phyloP scores from a whole-genome alignment of 352 stramenopile genomes.

The Globisporangium iwayamae region DNA sequence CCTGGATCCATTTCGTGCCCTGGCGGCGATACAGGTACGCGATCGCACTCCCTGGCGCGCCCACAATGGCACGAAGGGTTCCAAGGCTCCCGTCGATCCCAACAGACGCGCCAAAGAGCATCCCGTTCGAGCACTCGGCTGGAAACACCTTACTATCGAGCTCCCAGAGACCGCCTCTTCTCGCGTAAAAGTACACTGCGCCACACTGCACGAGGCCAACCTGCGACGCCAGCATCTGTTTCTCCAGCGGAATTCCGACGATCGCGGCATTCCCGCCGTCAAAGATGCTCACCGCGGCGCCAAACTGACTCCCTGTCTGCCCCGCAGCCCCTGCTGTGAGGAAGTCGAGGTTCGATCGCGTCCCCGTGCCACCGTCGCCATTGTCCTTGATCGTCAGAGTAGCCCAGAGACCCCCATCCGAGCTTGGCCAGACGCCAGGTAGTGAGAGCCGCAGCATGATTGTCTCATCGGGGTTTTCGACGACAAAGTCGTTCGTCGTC shows the following conservation, averaged over 20 bases:
- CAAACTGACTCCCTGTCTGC: conserved; percentile 46
- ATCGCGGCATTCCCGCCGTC: conserved; percentile 62
- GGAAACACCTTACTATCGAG: conserved; percentile 50
- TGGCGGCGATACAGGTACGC: conserved; percentile 50
- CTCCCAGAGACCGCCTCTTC: conserved; percentile 65
- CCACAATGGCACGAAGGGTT: conserved; percentile 56
- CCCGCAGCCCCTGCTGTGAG: conserved; percentile 33
- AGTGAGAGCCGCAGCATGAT: conserved; percentile 89
- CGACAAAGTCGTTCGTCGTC: conserved; percentile 88
- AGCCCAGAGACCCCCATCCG: conserved; percentile 82
- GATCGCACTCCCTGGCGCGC: conserved; percentile 48
- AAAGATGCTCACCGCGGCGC: conserved; percentile 56
- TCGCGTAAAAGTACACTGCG: conserved; percentile 65
- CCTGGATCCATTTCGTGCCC: conserved; percentile 38
- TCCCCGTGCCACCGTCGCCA: conserved; percentile 84
- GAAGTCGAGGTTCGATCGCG: conserved; percentile 57
- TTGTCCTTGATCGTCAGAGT: conserved; percentile 90
- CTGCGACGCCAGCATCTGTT: conserved; percentile 16
- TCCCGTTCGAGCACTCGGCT: conserved; percentile 34
- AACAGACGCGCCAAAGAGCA: conserved; percentile 67
- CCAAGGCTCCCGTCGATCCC: conserved; percentile 67
- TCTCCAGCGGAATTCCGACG: conserved; percentile 56
- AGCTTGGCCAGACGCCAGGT: conserved; percentile 90
- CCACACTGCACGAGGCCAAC: conserved; percentile 36
- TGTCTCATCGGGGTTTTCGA: conserved; percentile 90